phyloP scores from a whole-genome alignment of 805 yeast species.

The Schwanniomyces sp. region DNA sequence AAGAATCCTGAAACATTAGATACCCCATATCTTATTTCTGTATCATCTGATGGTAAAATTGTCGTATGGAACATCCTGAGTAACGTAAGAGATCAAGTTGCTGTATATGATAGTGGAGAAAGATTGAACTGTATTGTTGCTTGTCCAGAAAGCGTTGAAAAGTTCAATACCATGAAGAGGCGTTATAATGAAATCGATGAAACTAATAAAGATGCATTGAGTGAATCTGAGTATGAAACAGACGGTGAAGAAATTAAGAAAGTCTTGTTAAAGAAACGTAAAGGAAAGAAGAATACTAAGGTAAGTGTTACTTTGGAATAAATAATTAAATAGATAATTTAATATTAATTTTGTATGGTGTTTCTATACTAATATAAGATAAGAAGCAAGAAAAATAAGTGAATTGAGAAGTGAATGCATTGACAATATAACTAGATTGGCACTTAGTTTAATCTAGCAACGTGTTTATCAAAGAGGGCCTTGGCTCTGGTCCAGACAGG shows the following conservation, averaged over 20 bases:
- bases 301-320: constrained; percentile 59
- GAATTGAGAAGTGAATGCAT: background rate
- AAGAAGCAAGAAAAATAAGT: background rate
- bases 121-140: constrained; percentile 83
- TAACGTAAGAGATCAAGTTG: constrained; percentile 69
- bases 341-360: background rate
- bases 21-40: constrained; percentile 62
- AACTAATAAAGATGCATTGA: constrained; percentile 28
- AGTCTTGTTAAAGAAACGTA: constrained; percentile 51
- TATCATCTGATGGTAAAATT: constrained; percentile 90
- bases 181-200: constrained; percentile 37
- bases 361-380: background rate
- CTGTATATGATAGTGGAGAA: constrained; percentile 89
- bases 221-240: constrained; percentile 74
- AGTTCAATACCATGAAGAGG: constrained; percentile 66
- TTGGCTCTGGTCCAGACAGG: constrained; percentile 94
- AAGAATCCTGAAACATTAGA: constrained; percentile 29
- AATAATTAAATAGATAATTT: constrained; percentile 1
- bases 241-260: constrained; percentile 67
- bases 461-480: constrained; percentile 79
- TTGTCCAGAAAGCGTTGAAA: constrained; percentile 77
- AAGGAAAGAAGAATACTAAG: constrained; percentile 34
- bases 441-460: constrained; percentile 54
- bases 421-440: background rate
- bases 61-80: constrained; percentile 79